Base-by-base conservation (phyloP, 495 filamentous ascomycete species). In the Tetracladium setigerum region DNA sequence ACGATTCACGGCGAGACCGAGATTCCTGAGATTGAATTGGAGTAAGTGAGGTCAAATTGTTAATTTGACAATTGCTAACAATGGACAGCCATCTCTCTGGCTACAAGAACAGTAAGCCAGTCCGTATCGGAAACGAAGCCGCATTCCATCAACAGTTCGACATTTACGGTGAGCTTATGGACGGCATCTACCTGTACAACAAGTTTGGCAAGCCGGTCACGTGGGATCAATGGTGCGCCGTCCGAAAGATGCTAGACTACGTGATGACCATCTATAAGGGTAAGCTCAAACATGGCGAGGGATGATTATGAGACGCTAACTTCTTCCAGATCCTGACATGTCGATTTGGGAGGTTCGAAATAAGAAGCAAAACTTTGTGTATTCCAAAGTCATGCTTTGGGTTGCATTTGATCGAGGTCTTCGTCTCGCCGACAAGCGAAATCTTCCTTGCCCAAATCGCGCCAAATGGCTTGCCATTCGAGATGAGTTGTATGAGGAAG, bases 331-430 rank as follows among this genome's bases (percentile, higher is more conserved):
- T 37, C 78, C 79, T 15, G 83, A 87, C 61, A 86, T 85, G 82
- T 84, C 80, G 13, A 86, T 87, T 55, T 86, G 83, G 83, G 83
- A 87, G 59, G 82, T 84, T 15, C 76, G 83, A 42, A 83, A 82
- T 37, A 67, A 78, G 50, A 79, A 81, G 60, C 81, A 86, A 57
- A 75, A 85, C 59, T 87, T 86, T 52, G 72, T 81, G 37, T 86
- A 86, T 62, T 82, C 78, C 12, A 83, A 86, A 53, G 73, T 87
- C 51, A 84, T 86, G 78, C 67, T 87, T 17, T 87, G 83, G 83
- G 83, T 87, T 4, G 82, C 82, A 34, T 71, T 87, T 41, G 83
- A 86, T 59, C 79, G 83, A 11, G 83, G 78, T 9, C 61, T 87
- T 14, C 80, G 83, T 1, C 72, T 87, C 2, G 70, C 82, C 2